Base-by-base conservation (phyloP, 2,329 filamentous ascomycete species). In the Septoria petroselini region DNA sequence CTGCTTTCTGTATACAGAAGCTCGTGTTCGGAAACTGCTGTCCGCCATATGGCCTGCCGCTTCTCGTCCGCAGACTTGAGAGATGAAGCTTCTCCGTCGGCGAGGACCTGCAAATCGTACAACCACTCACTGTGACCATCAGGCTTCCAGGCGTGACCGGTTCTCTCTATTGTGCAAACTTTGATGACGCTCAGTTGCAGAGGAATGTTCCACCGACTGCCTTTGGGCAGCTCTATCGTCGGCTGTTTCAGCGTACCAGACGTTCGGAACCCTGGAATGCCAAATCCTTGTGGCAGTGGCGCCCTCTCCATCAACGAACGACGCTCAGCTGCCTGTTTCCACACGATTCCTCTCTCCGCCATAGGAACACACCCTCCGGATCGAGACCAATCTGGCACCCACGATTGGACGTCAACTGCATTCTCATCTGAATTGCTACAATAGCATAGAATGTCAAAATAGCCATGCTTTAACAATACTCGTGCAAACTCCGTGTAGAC, bases 401-500 rank as follows among this genome's bases (percentile, higher is more conserved):
- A 40, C 18, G 18, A 23, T 21, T 40, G 38, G 6, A 40, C 6
- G 11, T 40, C 6, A 11, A 4, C 11, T 9, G 11, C 3, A 21
- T 21, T 27, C 6, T 7, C 27, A 23, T 5, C 18, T 7, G n/a
- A 12, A 15, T 23, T 12, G 7, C 11, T 18, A 14, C 38, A 23
- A 25, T 40, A 18, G 11, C n/a, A 18, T 12, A 40, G 15, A 17
- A 40, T 40, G 3, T 40, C 38, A 21, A 23, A 40, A 11, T 12
- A 9, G 6, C 19, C n/a, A 12, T 40, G 38, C 3, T 12, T 11
- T 27, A 40, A 21, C 18, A 40, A 15, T 3, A 9, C 19, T 27
- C 38, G 23, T 6, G 41, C 41, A 17, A 34, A 23, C 30, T 43
- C 5, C 4, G 41, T 43, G 27, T 43, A 43, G 23, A 43, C 27